Evolutionary conservation across 1,284 basidiomycete species (phyloP), one percentile per base, ranked within the genome.

Genomic region (Marasmius fiardii): DNA sequence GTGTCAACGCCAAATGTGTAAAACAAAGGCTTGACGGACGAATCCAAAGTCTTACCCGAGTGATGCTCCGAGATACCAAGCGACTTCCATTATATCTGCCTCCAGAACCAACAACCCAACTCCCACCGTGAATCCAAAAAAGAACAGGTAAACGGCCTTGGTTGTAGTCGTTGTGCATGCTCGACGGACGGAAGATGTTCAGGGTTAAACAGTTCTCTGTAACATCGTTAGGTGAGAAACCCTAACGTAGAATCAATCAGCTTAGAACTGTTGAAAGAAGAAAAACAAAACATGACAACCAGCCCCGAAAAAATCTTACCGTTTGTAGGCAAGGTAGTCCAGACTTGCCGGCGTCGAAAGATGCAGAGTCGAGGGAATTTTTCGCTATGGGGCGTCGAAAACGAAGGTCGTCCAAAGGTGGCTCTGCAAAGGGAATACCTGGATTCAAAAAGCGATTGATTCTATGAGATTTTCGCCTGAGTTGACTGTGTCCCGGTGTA

Each of bases 61-160:
- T 6, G 35, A 52, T 8, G 16, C 50, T 52, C n/a, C 50, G 31
- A 11, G 7, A 14, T 16, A 52, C 50, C 8, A 52, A 26, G 5
- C 34, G 21, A 12, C 34, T 39, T 14, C 50, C 50, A 23, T 52
- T 35, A 16, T 52, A 52, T 21, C 21, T n/a, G 23, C 8, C 23
- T 10, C 50, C 50, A 16, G 24, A 20, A 11, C 43, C 34, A 18
- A 16, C 26, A 26, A 56, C 45, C n/a, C n/a, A n/a, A 16, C 55
- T 51, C 3, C 55, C 43, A n/a, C 55, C 55, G 18, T 56, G 43
- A 20, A 45, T 44, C 54, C 49, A 51, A 35, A 51, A 23, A 18
- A 51, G 26, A 18, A 33, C n/a, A n/a, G 49, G 49, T 11, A 51
- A 34, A 20, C 14, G 18, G 33, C 28, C 16, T n/a, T n/a, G n/a